Base-by-base conservation (phyloP, 1,139 yeast genomes). In the Magnusiomyces paraingens region DNA sequence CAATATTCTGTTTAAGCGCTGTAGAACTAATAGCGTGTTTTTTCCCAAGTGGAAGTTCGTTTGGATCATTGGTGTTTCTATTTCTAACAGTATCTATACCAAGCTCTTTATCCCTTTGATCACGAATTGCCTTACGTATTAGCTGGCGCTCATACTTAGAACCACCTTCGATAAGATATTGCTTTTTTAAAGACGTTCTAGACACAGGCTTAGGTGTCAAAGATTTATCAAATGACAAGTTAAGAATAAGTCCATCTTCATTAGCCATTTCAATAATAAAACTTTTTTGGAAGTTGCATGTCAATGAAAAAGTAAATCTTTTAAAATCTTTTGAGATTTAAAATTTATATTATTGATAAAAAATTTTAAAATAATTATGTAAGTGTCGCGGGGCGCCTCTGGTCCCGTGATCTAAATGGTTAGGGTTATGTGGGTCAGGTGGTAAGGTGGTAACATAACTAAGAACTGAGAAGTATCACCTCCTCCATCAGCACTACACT, bases 231-330 rank as follows among this genome's bases (percentile, higher is more conserved):
- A 55, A 55, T 20, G 55, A 51, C 40, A 55, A 39, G 46, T 55
- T 55, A 20, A 55, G 45, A 49, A 55, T 55, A 44, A 55, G 47
- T 6, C 57, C 57, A 51, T 55, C 55, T 47, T 52, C 51, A 45
- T 43, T 48, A 21, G 51, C 52, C 52, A 52, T 52, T 35, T 48
- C n/a, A 4, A 15, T 21, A 12, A 20, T 21, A 6, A 21, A 18
- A 43, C 6, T 20, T 20, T 3, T 21, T 21, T 17, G 21, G 18
- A 6, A 41, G 11, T 17, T 18, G 20, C 11, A 41, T 17, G 14
- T 41, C 20, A 12, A 17, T 15, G 14, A 6, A 17, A 18, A 17
- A 6, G 20, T 17, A 17, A 22, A 43, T 5, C 22, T 43, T 3
- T 4, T 43, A 12, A 11, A 21, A 10, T 21, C 11, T 21, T 35